These are phyloP conservation scores for Pseudogymnoascus sp. DNA, from an alignment of 2,329 filamentous ascomycete species.

Conservation along the genomic window DNA sequence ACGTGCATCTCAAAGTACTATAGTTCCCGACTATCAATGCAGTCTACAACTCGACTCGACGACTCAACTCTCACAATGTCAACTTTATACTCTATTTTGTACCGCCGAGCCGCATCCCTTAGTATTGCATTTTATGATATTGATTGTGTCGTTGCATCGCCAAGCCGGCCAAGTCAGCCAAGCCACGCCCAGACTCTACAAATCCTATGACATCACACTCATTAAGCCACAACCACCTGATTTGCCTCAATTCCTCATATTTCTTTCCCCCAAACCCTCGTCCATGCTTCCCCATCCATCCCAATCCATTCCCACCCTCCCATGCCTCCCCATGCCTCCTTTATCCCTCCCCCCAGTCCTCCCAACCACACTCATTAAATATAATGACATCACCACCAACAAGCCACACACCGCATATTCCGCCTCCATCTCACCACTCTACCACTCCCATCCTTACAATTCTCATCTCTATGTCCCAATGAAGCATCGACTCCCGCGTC, in stretches of 20 bases:
- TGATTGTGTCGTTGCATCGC: not conserved
- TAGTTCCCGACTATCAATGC: not conserved
- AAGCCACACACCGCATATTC: not conserved
- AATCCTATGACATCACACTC: not conserved
- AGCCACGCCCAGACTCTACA: not conserved
- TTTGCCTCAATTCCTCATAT: not conserved
- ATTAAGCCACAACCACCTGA: not conserved
- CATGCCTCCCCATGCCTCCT: not conserved
- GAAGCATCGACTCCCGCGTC: not conserved
- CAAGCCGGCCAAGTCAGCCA: not conserved
- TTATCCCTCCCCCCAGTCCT: not conserved
- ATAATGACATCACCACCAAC: not conserved
- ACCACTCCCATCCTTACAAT: not conserved
- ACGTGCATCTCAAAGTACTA: not conserved
- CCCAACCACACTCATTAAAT: not conserved
- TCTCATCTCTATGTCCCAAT: not conserved
- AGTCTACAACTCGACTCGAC: not conserved
- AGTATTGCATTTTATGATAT: not conserved
- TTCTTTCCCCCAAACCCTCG: not conserved
- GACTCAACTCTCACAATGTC: not conserved
- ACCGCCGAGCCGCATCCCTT: not conserved
- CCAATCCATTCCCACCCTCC: not conserved
- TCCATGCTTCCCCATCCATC: too few relatives aligned
- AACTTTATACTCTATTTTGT: not conserved
- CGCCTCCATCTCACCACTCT: not conserved